Conservation (phyloP, 345 rosid genomes). For the thale cress (Arabidopsis thaliana) region DNA sequence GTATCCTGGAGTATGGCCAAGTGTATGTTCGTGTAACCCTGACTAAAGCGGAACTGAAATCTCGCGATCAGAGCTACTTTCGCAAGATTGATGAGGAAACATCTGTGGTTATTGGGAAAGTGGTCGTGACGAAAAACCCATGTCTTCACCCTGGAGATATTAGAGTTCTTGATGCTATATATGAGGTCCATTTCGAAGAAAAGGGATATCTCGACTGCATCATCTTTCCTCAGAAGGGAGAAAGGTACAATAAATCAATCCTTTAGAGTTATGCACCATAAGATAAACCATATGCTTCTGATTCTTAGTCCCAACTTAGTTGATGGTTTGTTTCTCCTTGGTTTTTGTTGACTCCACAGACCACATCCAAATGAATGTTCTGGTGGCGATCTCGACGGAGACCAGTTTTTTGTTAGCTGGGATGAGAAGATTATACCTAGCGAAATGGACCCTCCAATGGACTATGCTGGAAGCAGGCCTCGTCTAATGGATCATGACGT, state of each 20-base stretch:
- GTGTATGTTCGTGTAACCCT: conserved; percentile 73
- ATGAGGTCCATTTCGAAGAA: conserved; percentile 62
- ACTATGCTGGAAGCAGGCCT: conserved; percentile 74
- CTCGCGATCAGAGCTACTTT: conserved; percentile 59
- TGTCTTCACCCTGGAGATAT: conserved; percentile 97
- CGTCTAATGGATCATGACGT: conserved; percentile 90
- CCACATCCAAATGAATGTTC: conserved; percentile 99
- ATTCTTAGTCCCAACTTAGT: conserved; percentile 5
- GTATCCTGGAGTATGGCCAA: conserved; percentile 79
- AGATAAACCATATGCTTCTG: conserved; percentile 34
- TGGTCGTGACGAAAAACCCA: conserved; percentile 90
- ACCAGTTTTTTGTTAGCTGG: conserved; percentile 87
- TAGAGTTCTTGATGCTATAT: conserved; percentile 86
- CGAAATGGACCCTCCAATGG: conserved; percentile 82
- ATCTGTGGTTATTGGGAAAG: conserved; percentile 67
- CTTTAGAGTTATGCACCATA: conserved; percentile 8
- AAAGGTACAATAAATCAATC: conserved; percentile 54
- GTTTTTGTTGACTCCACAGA: conserved; percentile 51
- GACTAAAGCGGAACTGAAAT: conserved; percentile 67
- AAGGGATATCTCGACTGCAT: conserved; percentile 76
- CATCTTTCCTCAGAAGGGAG: conserved; percentile 84
- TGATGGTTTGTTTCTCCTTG: conserved; percentile 11
- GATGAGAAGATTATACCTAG: conserved; percentile 76
- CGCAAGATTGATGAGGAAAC: conserved; percentile 67
- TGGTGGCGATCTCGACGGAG: conserved; percentile 99